These are phyloP conservation scores for Fusarium sublunatum DNA, from an alignment of 2,329 filamentous ascomycete species.

Conservation along the genomic window DNA sequence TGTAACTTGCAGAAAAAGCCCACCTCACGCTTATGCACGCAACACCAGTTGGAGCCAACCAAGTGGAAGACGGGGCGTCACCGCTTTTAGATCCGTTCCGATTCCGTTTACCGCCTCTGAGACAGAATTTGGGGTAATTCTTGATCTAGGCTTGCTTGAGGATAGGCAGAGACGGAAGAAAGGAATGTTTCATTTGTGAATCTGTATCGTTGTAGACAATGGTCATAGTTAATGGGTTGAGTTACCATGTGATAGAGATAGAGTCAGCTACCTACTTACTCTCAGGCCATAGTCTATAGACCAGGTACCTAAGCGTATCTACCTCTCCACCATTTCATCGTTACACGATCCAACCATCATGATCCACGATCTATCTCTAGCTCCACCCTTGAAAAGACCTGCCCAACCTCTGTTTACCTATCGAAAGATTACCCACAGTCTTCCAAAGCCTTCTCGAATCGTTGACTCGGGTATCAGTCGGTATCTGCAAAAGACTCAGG, in stretches of 20 bases:
- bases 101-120: slow-evolving; percentile 14
- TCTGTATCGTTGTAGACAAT: too few species aligned
- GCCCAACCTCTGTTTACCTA: slow-evolving; percentile 21
- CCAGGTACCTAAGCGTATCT: slow-evolving; percentile 2
- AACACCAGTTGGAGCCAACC: slow-evolving; percentile 43
- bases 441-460: slow-evolving; percentile 2
- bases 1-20: slow-evolving; percentile 21
- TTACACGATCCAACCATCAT: slow-evolving; percentile 37
- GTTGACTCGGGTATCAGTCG: slow-evolving; percentile 18
- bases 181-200: not conserved
- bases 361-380: slow-evolving; percentile 36
- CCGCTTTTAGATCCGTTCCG: slow-evolving; percentile 35
- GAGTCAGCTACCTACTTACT: not conserved
- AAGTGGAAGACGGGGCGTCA: slow-evolving; percentile 38
- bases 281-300: slow-evolving; percentile 7
- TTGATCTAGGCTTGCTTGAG: slow-evolving; percentile 1
- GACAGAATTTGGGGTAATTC: not conserved
- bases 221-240: not conserved
- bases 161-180: not conserved
- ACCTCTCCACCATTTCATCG: slow-evolving; percentile 11
- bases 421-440: slow-evolving; percentile 33
- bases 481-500: slow-evolving; percentile 6
- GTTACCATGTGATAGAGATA: not conserved
- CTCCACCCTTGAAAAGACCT: slow-evolving; percentile 26
- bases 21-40: slow-evolving; percentile 45